Evolutionary conservation across 192 early-diverging fungal genomes (phyloP), one percentile per base, ranked within the genome.

Genomic region (Backusella tarrabulga): DNA sequence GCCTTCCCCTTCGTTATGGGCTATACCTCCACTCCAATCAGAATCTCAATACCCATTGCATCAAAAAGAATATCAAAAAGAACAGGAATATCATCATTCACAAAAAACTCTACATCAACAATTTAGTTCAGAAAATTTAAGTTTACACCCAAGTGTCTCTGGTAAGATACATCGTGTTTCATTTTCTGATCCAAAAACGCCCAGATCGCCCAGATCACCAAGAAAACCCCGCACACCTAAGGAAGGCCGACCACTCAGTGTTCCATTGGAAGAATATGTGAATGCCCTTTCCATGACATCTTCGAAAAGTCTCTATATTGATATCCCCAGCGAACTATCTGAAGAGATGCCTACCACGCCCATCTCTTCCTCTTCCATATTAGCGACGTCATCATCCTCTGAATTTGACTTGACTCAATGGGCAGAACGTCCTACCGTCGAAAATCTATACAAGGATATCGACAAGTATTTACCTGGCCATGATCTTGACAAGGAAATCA

Each of bases 401-500:
- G 46, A 41, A 32, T 26, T 35, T 69, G 41, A 36, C 2, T 7
- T 26, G 2, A 56, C 54, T 0, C 42, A 77, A 71, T 89, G 86
- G 88, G 81, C 81, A 11, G 85, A 85, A 26, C 85, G 93, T 21
- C 93, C 93, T 15, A 88, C 91, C 0, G 82, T 90, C 7, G 91
- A 93, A 36, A 86, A 87, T 52, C 85, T 94, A 54, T 87, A 85
- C 34, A 87, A 92, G 54, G 85, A 93, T 76, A 82, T 93, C 67
- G 91, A 92, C 41, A 83, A 87, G 75, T 94, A 90, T 73, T 92
- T 94, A 75, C 92, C 92, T n/a, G 88, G 84, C 15, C 42, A 44
- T 44, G 42, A 44, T 17, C 42, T 44, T 44, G 42, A 44, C 14
- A 44, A 44, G 15, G 90, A 87, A 14, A 92, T 93, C 71, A 84